phyloP scores from a whole-genome alignment of 164 flowering plant species.

The Protea cynaroides region DNA sequence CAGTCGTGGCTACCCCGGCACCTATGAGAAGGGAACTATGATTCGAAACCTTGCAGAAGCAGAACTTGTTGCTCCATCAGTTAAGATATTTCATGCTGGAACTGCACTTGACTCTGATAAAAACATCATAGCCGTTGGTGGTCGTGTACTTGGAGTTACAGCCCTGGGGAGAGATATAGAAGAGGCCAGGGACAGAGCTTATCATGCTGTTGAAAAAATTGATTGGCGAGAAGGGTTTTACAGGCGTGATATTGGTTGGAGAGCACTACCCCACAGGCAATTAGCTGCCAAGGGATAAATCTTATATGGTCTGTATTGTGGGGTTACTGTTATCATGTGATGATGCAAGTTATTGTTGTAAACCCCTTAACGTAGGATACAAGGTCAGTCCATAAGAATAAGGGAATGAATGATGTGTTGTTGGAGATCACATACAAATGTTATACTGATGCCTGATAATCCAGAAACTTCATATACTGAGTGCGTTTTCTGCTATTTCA shows the following conservation, averaged over 20 bases:
- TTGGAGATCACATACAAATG: too few relatives aligned
- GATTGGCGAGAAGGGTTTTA: conserved; percentile 85
- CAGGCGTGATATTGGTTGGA: conserved; percentile 88
- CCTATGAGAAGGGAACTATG: conserved; percentile 62
- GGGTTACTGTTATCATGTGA: neutral
- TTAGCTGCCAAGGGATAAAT: conserved; percentile 6
- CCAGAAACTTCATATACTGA: too few relatives aligned
- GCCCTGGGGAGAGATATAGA: conserved; percentile 59
- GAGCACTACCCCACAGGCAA: conserved; percentile 61
- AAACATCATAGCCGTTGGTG: conserved; percentile 66
- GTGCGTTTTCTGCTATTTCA: too few relatives aligned
- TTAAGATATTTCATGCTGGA: conserved; percentile 88
- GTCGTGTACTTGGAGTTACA: conserved; percentile 91
- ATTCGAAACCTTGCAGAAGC: conserved; percentile 73
- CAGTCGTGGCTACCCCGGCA: conserved; percentile 85
- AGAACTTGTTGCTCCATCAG: conserved; percentile 49
- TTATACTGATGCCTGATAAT: too few relatives aligned
- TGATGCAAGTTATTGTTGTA: neutral
- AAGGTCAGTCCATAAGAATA: too few relatives aligned
- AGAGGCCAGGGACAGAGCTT: conserved; percentile 73
- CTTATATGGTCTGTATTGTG: neutral
- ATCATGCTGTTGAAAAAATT: conserved; percentile 60
- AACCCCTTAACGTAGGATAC: neutral
- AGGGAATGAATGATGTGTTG: too few relatives aligned
- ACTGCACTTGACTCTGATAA: conserved; percentile 61